Base-by-base conservation (phyloP, 2,329 filamentous ascomycete genomes). In the Cladosporium colombiae region DNA sequence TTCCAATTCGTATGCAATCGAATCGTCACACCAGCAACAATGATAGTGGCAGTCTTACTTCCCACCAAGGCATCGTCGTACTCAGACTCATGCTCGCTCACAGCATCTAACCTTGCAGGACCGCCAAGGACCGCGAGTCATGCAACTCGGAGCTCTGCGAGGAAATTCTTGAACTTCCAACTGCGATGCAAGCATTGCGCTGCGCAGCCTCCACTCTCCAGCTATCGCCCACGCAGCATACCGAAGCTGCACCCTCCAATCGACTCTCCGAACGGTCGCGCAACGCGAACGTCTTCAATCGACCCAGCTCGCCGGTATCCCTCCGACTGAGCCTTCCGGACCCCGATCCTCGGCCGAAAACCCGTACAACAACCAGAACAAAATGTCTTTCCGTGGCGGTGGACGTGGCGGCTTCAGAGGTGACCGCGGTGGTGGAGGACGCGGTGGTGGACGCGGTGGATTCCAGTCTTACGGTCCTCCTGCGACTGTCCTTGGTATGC, bases 381-480 rank as follows among this genome's bases (percentile, higher is more conserved):
- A 65, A 62, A 71, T 71, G 70, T 70, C 70, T 65, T 71, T 71
- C 69, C 68, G 69, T 40, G 68, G 70, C 57, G 69, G 68, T 29
- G 66, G 70, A 50, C 65, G 69, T 35, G 67, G 67, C 50, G 65
- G 67, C 52, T 63, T 63, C 61, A 63, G 61, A 29, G 68, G 70
- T 31, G 71, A 71, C 62, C 62, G 72, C 56, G 70, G 71, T 21
- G 71, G 71, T 21, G 69, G 69, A 65, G 67, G 68, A 35, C 67
- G 67, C 23, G 64, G 70, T 66, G 72, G 72, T 46, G 67, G 71
- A 53, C 58, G 75, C 64, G 76, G 76, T 61, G 76, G 76, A 61
- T 79, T 78, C 68, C 75, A 75, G 67, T 70, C 74, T 59, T 81
- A 77, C 69, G 81, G 81, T 23, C 81, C 81, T 35, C 81, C 81